Evolutionary conservation across 768 basidiomycete genomes (phyloP).

Genomic region (Suillus ampliporus): DNA sequence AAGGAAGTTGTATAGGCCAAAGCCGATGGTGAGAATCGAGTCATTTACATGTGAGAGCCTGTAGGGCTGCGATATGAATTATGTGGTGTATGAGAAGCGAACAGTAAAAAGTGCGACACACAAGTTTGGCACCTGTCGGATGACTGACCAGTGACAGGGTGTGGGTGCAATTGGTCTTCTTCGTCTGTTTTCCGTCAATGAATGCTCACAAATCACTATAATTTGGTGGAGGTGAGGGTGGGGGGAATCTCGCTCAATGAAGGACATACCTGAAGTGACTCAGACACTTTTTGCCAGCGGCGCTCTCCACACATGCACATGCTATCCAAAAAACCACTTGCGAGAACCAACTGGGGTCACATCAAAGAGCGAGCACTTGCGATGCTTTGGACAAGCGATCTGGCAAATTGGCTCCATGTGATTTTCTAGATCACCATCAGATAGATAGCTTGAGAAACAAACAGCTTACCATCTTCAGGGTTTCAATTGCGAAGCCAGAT

Average conservation of each 20-base stretch:
- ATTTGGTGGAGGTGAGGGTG: neutral
- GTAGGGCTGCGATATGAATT: neutral
- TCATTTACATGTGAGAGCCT: neutral
- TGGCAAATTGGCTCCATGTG: neutral
- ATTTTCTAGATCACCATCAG: neutral
- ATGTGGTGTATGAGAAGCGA: neutral
- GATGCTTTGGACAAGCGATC: too few relatives aligned
- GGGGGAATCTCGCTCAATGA: neutral
- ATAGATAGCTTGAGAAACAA: neutral
- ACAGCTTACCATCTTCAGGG: neutral
- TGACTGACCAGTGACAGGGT: neutral
- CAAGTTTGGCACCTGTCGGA: neutral
- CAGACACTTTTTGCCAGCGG: too few relatives aligned
- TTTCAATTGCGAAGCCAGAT: neutral
- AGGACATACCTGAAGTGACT: neutral
- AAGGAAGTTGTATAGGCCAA: too few relatives aligned
- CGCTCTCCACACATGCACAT: too few relatives aligned
- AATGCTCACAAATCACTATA: neutral
- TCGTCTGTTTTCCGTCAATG: neutral
- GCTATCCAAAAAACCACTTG: too few relatives aligned
- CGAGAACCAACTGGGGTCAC: too few relatives aligned
- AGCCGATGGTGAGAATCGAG: too few relatives aligned
- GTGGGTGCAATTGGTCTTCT: neutral
- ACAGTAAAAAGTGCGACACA: neutral
- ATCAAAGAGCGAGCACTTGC: too few relatives aligned